A percentile compares a stretch with the other conserved stretches of the same genome.
These are phyloP conservation scores for Patellifolia procumbens DNA, from an alignment of 179 eudicot species.

Conservation along the genomic window DNA sequence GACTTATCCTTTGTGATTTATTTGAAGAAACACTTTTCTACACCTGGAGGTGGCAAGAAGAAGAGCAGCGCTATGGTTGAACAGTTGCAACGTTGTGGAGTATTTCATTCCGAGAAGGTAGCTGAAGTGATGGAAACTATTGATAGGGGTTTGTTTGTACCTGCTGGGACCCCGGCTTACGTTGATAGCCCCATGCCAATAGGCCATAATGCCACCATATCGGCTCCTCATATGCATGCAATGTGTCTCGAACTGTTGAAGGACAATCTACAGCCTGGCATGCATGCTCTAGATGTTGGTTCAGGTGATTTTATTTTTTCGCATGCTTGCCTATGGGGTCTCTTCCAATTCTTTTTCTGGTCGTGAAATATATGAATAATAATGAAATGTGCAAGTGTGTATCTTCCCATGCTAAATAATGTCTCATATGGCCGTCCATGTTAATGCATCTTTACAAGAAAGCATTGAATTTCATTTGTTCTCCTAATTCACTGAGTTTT, in stretches of 20 bases:
- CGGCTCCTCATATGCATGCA: constrained; percentile 99
- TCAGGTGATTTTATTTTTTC: constrained; percentile 58
- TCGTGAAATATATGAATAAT: not conserved
- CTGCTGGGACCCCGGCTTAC: constrained; percentile 70
- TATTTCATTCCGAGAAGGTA: constrained; percentile 65
- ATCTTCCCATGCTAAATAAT: not conserved
- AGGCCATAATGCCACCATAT: constrained; percentile 67
- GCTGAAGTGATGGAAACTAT: constrained; percentile 83
- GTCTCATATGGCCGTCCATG: not conserved
- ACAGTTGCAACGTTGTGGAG: constrained; percentile 61
- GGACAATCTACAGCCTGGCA: constrained; percentile 81
- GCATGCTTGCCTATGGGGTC: not conserved
- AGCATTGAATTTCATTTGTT: not conserved
- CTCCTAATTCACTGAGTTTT: too few relatives aligned
- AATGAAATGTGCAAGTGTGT: not conserved
- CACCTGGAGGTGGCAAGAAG: constrained; percentile 41
- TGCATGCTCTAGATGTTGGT: constrained; percentile 95
- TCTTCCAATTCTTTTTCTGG: not conserved
- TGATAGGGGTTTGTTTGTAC: constrained; percentile 93
- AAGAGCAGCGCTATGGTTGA: constrained; percentile 67
- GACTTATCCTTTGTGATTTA: not conserved
- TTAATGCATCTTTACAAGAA: not conserved
- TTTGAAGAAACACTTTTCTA: constrained; percentile 54
- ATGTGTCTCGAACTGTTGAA: constrained; percentile 80
- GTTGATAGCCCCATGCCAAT: constrained; percentile 79